Base-by-base conservation (phyloP, 73 alveolate genomes). In the Paramecium tetraurelia region DNA sequence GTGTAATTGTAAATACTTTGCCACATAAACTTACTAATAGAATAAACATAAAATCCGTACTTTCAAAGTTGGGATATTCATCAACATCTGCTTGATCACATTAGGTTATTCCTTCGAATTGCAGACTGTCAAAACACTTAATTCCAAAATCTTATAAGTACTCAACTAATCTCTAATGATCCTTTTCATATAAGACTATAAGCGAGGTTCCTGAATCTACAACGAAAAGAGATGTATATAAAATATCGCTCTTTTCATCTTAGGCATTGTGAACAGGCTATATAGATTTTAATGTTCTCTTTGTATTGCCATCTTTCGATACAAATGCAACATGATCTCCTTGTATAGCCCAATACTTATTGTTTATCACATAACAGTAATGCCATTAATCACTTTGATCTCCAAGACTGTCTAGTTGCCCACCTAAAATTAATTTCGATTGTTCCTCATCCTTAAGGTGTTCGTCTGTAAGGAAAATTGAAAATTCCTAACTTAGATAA, bases 181-280 rank as follows among this genome's bases (percentile, higher is more conserved):
- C 90, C 8, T 33, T 21, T 80, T 80, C 11, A 43, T 80, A 41
- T 24, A 80, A 18, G 4, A 35, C 75, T 24, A 80, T 44, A 2
- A 80, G 4, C 0, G 90, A 80, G 5, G 90, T 80, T 44, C 90
- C 90, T 31, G 76, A 44, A 46, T 80, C 90, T 12, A 80, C 43
- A 14, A 80, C 90, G 16, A 44, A 31, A 8, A 24, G 35, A 44
- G 70, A 31, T 80, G 57, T 80, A 12, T 6, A 33, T 44, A 80
- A 80, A 48, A 44, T 80, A 35, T 44, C 46, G 21, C 24, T 22
- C 35, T 63, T 63, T 27, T 80, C 75, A 80, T 31, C 24, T 36
- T 0, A 16, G 3, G 29, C 4, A 1, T 43, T 35, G 7, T 48
- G 50, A 2, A 31, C 53, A 4, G 46, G 46, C 7, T 33, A 11